Conservation (phyloP, 257 asterid species). For the Primulina eburnea region DNA sequence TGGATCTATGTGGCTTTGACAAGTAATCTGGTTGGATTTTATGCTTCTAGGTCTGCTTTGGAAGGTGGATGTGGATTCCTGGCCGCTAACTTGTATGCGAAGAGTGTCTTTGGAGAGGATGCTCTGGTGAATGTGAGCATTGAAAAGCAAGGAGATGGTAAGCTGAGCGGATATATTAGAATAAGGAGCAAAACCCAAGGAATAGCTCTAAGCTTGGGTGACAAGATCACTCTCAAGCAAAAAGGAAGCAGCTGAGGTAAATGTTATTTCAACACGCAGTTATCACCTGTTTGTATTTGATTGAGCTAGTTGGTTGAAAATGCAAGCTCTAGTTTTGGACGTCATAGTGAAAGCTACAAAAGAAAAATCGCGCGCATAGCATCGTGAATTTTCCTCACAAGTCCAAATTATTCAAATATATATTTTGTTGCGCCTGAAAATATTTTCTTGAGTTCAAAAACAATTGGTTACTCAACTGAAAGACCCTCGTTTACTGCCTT, state of each 20-base stretch:
- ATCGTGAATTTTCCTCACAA: no score
- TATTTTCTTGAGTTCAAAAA: background rate
- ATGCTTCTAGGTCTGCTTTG: conserved; percentile 72
- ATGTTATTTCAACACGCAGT: background rate
- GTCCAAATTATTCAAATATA: no score
- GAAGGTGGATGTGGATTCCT: conserved; percentile 97
- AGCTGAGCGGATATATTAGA: conserved; percentile 89
- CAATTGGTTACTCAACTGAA: background rate
- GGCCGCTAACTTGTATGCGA: conserved; percentile 95
- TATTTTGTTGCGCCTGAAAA: background rate
- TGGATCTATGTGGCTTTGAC: conserved; percentile 12
- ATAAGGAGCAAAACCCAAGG: conserved; percentile 99
- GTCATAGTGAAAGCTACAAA: background rate
- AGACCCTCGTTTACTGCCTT: background rate
- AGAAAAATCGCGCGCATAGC: background rate
- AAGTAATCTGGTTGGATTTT: background rate
- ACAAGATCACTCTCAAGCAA: conserved; percentile 96
- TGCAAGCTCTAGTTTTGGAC: background rate
- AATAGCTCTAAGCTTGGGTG: conserved; percentile 98
- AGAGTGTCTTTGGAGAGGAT: conserved; percentile 98
- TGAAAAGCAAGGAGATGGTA: conserved; percentile 87
- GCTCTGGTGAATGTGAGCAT: conserved; percentile 94
- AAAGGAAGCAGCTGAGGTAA: conserved; percentile 82
- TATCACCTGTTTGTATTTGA: background rate
- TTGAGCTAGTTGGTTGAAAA: background rate